These are phyloP conservation scores for Ophiognomonia clavigignenti-juglandacearum DNA, from an alignment of 2,329 filamentous ascomycete species.

Conservation along the genomic window DNA sequence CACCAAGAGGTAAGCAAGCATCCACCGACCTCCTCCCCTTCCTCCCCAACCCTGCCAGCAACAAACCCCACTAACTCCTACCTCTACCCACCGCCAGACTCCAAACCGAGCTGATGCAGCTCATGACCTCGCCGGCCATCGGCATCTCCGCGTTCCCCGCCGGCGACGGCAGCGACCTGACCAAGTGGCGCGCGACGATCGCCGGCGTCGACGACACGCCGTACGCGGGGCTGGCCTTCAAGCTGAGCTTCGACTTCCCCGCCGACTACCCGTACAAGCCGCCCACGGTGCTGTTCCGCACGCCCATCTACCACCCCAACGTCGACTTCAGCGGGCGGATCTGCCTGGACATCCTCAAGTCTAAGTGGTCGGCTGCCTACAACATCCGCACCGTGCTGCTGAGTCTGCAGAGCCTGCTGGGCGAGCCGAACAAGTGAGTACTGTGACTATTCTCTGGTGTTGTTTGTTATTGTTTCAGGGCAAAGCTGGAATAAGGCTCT, in stretches of 20 bases:
- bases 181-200: constrained; percentile 92
- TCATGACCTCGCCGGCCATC: constrained; percentile 92
- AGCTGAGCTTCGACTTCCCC: constrained; percentile 87
- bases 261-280: constrained; percentile 89
- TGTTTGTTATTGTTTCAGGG: too few species aligned
- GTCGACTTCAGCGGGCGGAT: constrained; percentile 97
- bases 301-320: constrained; percentile 98
- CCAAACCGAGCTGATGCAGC: constrained; percentile 95
- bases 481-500: too few species aligned
- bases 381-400: constrained; percentile 91
- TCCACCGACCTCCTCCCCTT: background rate
- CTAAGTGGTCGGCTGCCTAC: constrained; percentile 98
- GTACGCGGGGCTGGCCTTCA: constrained; percentile 83
- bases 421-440: constrained; percentile 94
- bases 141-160: constrained; percentile 94
- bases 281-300: constrained; percentile 93
- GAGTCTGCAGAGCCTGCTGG: constrained; percentile 89
- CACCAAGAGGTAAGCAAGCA: constrained; percentile 62
- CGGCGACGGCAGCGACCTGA: constrained; percentile 74
- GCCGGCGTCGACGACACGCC: constrained; percentile 86
- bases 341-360: constrained; percentile 96
- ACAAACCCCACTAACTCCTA: background rate
- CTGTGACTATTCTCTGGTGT: too few species aligned
- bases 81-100: constrained; percentile 52
- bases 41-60: background rate